Evolutionary conservation across 176 grass and related monocot genomes (phyloP), one percentile per base, ranked within the genome.

Genomic region (Carex myosuroides): DNA sequence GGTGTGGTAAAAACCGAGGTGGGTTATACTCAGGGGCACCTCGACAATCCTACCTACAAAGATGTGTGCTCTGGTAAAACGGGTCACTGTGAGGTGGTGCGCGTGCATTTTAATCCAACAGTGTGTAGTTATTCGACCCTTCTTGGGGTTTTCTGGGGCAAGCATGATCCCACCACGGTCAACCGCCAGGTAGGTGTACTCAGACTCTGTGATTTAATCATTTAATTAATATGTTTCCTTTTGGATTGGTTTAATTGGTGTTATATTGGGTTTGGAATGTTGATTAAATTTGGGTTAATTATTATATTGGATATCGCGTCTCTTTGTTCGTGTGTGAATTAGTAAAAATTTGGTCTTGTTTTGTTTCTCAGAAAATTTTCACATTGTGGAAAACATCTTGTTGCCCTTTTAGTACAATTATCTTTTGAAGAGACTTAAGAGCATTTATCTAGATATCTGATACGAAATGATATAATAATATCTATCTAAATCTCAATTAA

Each of bases 1-100:
- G 95, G 95, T 57, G 91, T 98, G 86, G 92, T 80, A 66, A 92
- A 88, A 84, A 95, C 95, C 46, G 95, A 98, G 83, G 92, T 93
- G 79, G 95, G 95, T 1, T 98, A 91, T 85, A 89, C 91, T 35
- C 95, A 98, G 91, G 95, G 95, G 11, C 84, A 88, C 59, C 21
- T 84, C 60, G 30, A 87, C 79, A 84, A 32, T 18, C 95, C 95
- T 14, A 90, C 79, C 58, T 98, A 98, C 88, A 20, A 56, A 62
- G 85, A 44, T 84, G 91, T 98, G 52, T 93, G 95, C 89, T 5
- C 80, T 66, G 70, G 26, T 68, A 69, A 84, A 86, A 98, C 95
- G 11, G 91, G 85, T 59, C 95, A 98, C 85, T 30, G 88, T 57
- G 95, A 98, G 92, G 89, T 95, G 32, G 91, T 98, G 54, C 89